phyloP scores from a whole-genome alignment of 2,329 filamentous ascomycete genomes.

The Rhinocladiella similis region DNA sequence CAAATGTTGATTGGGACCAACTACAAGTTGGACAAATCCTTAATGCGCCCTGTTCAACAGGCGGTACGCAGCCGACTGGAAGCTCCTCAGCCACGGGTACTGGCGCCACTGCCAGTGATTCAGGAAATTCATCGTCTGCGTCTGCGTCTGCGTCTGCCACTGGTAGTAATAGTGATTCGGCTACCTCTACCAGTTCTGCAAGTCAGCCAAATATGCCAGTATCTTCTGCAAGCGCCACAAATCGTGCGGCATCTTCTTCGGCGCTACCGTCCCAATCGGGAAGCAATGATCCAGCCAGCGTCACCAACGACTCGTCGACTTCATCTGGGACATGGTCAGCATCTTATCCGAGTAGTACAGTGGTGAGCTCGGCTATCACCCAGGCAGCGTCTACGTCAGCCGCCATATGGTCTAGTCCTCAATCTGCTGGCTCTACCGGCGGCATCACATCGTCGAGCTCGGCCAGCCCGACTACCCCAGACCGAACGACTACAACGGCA shows the following conservation, averaged over 20 bases:
- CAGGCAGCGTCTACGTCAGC: not conserved
- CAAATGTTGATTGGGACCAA: slow-evolving; percentile 21
- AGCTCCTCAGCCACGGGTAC: not conserved
- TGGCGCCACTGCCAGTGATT: not conserved
- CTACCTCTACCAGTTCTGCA: not conserved
- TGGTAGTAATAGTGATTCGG: not conserved
- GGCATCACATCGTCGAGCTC: not conserved
- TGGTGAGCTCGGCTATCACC: not conserved
- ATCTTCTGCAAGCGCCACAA: not conserved
- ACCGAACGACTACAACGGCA: slow-evolving; percentile 3
- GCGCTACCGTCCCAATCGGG: not conserved
- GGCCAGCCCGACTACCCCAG: not conserved
- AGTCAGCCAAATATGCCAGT: not conserved
- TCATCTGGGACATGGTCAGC: not conserved
- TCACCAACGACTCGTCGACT: not conserved
- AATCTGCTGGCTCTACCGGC: not conserved
- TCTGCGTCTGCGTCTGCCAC: not conserved
- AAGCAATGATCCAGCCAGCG: not conserved
- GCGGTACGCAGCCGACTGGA: not conserved
- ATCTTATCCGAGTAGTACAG: not conserved
- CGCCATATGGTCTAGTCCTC: not conserved
- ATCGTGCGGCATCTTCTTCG: not conserved
- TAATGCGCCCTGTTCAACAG: slow-evolving; percentile 13
- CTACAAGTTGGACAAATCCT: slow-evolving; percentile 21
- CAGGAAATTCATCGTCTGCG: not conserved